Base-by-base conservation (phyloP, 495 filamentous ascomycete species). In the Neurospora sp. region DNA sequence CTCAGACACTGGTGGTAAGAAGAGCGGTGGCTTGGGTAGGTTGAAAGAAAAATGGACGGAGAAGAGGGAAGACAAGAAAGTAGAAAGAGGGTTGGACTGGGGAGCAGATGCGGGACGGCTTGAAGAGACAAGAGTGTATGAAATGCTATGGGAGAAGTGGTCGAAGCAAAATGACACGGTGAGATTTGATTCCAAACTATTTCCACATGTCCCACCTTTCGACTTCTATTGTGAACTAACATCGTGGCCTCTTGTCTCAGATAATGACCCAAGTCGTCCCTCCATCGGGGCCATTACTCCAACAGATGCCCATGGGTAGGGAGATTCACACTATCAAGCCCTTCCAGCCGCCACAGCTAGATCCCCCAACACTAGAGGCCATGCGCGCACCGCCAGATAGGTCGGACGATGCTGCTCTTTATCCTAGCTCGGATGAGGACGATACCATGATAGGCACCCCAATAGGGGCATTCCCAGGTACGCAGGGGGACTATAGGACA, bases 161-260 rank as follows among this genome's bases (percentile, higher is more conserved):
- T 87, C 86, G 40, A 93, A 93, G 82, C 89, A 92, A 83, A 99
- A 99, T 80, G 93, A 97, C 82, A 96, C 92, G 16, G 93, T 97
- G 79, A 83, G 91, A 87, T 66, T 16, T 9, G 22, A 37, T 0
- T 31, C 11, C 1, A 20, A 3, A 38, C 6, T 3, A 12, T 12
- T 20, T 3, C 16, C 22, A 69, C 27, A 27, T 6, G 8, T 22
- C 42, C 22, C 74, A 71, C 61, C 41, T 16, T 73, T 20, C 39
- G 11, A 7, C 48, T 61, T 16, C 7, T 16, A 3, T 3, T 18
- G 27, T 35, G 53, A 35, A 66, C 53, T 66, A 66, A 66, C 22
- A 66, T 35, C 6, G 7, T 18, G 27, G 12, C 31, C 22, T 66
- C 53, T 31, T 66, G 53, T 38, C n/a, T 53, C 71, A 95, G 93